Evolutionary conservation across 2,329 filamentous ascomycete genomes (phyloP).

Genomic region (Aspergillus sp.): DNA sequence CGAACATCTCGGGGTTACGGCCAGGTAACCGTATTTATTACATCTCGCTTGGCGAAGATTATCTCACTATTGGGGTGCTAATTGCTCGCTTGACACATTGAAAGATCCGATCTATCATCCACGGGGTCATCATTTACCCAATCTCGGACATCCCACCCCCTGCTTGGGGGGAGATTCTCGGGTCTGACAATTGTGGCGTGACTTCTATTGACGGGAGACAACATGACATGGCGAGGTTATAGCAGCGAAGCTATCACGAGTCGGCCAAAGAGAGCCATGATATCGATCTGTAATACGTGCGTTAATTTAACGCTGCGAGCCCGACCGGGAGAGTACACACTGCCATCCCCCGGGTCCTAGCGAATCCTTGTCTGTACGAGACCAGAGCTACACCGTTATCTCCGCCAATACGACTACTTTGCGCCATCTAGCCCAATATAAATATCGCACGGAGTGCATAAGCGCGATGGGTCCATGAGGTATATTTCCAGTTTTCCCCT

Average conservation of each 20-base stretch:
- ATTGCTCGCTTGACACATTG: background rate
- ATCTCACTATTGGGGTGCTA: background rate
- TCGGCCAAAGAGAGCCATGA: background rate
- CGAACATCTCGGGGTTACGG: background rate
- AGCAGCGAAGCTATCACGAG: background rate
- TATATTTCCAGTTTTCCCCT: background rate
- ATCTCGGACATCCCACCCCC: background rate
- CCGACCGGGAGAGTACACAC: background rate
- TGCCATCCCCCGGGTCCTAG: background rate
- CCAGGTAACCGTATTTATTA: background rate
- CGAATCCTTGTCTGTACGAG: background rate
- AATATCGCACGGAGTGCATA: background rate
- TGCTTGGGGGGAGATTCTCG: too few relatives aligned
- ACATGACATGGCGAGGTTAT: conserved; percentile 1
- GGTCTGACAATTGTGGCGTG: conserved; percentile 13
- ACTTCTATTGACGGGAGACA: conserved; percentile 3
- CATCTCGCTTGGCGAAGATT: background rate
- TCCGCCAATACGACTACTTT: background rate
- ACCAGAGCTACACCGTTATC: background rate
- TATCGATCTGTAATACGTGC: conserved; percentile 12
- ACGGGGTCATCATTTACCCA: background rate
- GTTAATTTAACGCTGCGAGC: conserved; percentile 2
- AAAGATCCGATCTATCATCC: background rate
- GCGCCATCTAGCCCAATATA: background rate
- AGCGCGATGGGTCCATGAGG: background rate